These are phyloP conservation scores for Flueggea neowawraea DNA, from an alignment of 441 rosid species.

Conservation along the genomic window DNA sequence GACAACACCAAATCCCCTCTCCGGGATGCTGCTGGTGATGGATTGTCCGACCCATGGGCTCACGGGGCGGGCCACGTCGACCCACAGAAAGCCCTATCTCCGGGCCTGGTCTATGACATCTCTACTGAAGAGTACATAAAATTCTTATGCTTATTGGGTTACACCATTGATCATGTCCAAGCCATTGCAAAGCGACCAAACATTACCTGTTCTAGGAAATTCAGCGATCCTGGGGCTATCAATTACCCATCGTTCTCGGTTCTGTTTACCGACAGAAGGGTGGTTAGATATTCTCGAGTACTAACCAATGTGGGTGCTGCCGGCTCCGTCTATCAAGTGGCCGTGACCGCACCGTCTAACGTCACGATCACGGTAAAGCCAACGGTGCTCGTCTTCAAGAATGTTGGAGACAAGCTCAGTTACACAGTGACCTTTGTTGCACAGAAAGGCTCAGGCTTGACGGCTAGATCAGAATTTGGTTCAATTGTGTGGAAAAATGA, in stretches of 20 bases:
- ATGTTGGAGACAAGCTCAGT: constrained; percentile 61
- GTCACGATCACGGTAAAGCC: constrained; percentile 65
- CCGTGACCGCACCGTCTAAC: constrained; percentile 35
- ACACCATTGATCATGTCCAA: constrained; percentile 52
- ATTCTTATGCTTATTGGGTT: constrained; percentile 76
- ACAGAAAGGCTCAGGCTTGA: constrained; percentile 34
- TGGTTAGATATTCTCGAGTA: constrained; percentile 64
- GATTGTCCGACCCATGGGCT: constrained; percentile 80
- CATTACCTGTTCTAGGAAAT: constrained; percentile 37
- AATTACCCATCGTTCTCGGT: constrained; percentile 91
- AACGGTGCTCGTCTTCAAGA: constrained; percentile 40
- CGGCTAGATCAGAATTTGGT: constrained; percentile 48
- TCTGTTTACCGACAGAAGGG: constrained; percentile 52
- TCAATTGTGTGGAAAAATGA: constrained; percentile 68
- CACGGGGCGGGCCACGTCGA: constrained; percentile 93
- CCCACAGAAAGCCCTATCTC: constrained; percentile 77
- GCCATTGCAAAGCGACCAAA: constrained; percentile 58
- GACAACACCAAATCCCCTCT: constrained; percentile 68
- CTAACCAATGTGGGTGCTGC: constrained; percentile 77
- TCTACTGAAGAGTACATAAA: constrained; percentile 56
- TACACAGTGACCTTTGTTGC: constrained; percentile 70
- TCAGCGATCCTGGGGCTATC: constrained; percentile 65
- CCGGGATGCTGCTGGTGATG: constrained; percentile 56
- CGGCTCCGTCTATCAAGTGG: constrained; percentile 45
- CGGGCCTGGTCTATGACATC: constrained; percentile 75